A percentile compares a stretch with the other conserved stretches of the same genome.
phyloP scores from a whole-genome alignment of 768 basidiomycete genomes.

The Phanerochaete carnosa region DNA sequence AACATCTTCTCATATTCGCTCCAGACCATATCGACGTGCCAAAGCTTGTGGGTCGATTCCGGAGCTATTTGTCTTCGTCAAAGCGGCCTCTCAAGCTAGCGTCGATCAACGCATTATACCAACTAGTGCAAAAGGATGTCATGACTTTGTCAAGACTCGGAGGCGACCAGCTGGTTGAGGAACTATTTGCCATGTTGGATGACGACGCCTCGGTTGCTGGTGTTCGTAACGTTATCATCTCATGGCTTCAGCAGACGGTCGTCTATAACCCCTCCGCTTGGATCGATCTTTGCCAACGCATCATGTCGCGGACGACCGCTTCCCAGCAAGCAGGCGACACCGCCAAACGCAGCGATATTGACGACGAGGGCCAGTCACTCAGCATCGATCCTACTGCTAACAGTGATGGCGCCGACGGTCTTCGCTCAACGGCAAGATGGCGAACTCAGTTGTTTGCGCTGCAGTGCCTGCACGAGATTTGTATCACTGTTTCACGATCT shows the following conservation, averaged over 20 bases:
- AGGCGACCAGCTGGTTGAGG: conserved; percentile 91
- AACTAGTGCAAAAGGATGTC: conserved; percentile 95
- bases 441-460: conserved; percentile 94
- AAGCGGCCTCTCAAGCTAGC: conserved; percentile 87
- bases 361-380: conserved; percentile 94
- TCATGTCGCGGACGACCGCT: conserved; percentile 92
- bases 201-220: conserved; percentile 93
- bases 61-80: conserved; percentile 74
- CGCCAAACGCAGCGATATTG: conserved; percentile 48
- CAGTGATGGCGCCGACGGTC: conserved; percentile 32
- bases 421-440: conserved; percentile 78
- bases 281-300: conserved; percentile 96
- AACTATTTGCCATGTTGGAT: conserved; percentile 92
- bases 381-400: conserved; percentile 54
- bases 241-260: conserved; percentile 95
- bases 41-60: conserved; percentile 73
- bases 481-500: conserved; percentile 66
- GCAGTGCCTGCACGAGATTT: conserved; percentile 88
- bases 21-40: conserved; percentile 82
- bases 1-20: conserved; percentile 96
- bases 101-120: conserved; percentile 94
- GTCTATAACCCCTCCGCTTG: conserved; percentile 92
- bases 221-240: conserved; percentile 86
- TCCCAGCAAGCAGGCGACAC: conserved; percentile 72
- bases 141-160: conserved; percentile 88